Base-by-base conservation (phyloP, 2,329 filamentous ascomycete genomes). In the Ophiostoma sp. region DNA sequence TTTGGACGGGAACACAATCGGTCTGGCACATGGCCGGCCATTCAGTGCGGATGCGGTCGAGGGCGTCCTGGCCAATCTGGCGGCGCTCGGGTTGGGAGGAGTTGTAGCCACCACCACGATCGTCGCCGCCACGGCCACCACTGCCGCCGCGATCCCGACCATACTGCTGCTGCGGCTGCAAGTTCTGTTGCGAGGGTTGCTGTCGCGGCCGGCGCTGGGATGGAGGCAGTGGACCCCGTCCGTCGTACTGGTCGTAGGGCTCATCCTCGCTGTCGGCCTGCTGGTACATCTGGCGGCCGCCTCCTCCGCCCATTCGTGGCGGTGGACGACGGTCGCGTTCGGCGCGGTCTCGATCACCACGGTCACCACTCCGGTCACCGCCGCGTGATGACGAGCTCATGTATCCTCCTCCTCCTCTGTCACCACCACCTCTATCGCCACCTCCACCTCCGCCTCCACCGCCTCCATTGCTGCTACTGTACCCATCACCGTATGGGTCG, bases 21-120 rank as follows among this genome's bases (percentile, higher is more conserved):
- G 92, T 91, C 78, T 92, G 88, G 76, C 93, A 93, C 92, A 99
- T 96, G 77, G 94, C 92, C 59, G 93, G 92, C 95, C 96, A 99
- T 80, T 97, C 94, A 73, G 88, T 85, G 80, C 95, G 91, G 79
- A 99, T 97, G 77, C 93, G 90, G 77, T 93, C 90, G 68, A 98
- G 86, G 1, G 97, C 89, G 25, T 77, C 76, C 77, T 89, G 85
- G 69, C 83, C 82, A 74, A 90, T 89, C 79, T 89, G 86, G 68
- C 85, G 82, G 80, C 89, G 48, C 15, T 55, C 70, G 7, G 57
- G 52, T 28, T 45, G 52, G 17, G 52, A 31, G 7, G 45, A 42
- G 28, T 19, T 87, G 71, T 87, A 87, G 76, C 82, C 87, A n/a
- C 19, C 59, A 86, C 84, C 77, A 80, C 79, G 61, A 77, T 75